These are phyloP conservation scores for Strigomonas galati DNA, from an alignment of 208 protist species.

Conservation along the genomic window DNA sequence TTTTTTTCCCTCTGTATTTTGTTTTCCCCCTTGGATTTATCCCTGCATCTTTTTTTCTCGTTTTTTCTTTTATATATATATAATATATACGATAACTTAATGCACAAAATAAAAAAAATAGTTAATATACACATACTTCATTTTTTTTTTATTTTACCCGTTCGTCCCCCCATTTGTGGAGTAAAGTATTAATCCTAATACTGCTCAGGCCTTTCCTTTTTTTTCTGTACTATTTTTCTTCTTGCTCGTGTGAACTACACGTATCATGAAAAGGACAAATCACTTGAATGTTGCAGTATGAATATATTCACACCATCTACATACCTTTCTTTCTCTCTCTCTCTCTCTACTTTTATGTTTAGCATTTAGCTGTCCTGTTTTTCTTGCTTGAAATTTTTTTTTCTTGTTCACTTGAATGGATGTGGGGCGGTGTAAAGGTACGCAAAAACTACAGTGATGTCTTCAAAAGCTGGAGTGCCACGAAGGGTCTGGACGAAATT, in stretches of 20 bases:
- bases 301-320: too few relatives aligned
- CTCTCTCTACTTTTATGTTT: background rate
- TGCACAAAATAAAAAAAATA: background rate
- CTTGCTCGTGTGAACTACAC: background rate
- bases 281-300: too few relatives aligned
- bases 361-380: constrained; percentile 7
- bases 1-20: too few relatives aligned
- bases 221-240: constrained; percentile 19
- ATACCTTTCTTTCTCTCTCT: too few relatives aligned
- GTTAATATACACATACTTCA: background rate
- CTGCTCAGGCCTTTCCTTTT: constrained; percentile 16
- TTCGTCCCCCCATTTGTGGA: background rate
- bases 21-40: too few relatives aligned
- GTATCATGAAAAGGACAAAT: too few relatives aligned
- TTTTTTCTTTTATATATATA: background rate
- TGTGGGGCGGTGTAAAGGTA: constrained; percentile 87
- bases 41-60: constrained; percentile 4
- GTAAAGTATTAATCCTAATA: constrained; percentile 4
- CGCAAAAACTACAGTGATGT: constrained; percentile 62
- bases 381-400: constrained; percentile 15
- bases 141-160: too few relatives aligned
- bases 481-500: constrained; percentile 58
- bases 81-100: background rate
- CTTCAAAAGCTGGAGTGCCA: constrained; percentile 72
- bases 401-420: constrained; percentile 8